Evolutionary conservation across 495 filamentous ascomycete species (phyloP).

Genomic region (Cercophora sp.): DNA sequence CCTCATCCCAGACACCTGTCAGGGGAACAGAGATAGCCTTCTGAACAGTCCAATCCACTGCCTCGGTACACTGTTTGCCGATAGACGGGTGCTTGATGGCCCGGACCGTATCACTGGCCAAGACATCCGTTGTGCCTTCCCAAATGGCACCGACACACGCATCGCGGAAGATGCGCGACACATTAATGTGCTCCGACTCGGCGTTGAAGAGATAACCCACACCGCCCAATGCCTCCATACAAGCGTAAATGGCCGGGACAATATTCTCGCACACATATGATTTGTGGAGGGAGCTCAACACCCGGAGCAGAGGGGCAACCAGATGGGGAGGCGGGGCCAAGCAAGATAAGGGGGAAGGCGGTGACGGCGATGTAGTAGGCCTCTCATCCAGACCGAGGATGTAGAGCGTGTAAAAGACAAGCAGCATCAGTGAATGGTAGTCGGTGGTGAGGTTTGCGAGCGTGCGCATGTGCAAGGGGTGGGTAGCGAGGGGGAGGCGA

Average conservation of each 20-base stretch:
- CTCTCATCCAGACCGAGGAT: constrained; percentile 36
- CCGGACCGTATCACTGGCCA: constrained; percentile 58
- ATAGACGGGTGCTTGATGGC: constrained; percentile 48
- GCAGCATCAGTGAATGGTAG: constrained; percentile 54
- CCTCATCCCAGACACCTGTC: background rate
- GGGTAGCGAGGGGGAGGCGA: constrained; percentile 43
- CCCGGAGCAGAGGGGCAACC: constrained; percentile 49
- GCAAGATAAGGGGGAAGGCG: background rate
- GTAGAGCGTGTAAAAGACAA: constrained; percentile 58
- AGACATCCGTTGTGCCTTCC: constrained; percentile 71
- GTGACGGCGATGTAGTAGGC: background rate
- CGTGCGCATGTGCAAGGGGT: constrained; percentile 58
- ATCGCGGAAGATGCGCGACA: constrained; percentile 63
- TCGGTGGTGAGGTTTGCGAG: constrained; percentile 47
- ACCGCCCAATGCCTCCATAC: constrained; percentile 70
- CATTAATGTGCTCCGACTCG: constrained; percentile 57
- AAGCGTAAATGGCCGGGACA: constrained; percentile 55
- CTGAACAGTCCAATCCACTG: constrained; percentile 36
- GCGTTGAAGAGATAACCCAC: constrained; percentile 66
- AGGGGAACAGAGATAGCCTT: background rate
- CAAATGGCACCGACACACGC: constrained; percentile 64
- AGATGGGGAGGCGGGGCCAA: constrained; percentile 9
- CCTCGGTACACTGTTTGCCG: constrained; percentile 35
- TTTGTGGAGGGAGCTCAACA: constrained; percentile 64
- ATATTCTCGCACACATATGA: constrained; percentile 52